Base-by-base conservation (phyloP, 129 eudicot species). In the Arctium minus region DNA sequence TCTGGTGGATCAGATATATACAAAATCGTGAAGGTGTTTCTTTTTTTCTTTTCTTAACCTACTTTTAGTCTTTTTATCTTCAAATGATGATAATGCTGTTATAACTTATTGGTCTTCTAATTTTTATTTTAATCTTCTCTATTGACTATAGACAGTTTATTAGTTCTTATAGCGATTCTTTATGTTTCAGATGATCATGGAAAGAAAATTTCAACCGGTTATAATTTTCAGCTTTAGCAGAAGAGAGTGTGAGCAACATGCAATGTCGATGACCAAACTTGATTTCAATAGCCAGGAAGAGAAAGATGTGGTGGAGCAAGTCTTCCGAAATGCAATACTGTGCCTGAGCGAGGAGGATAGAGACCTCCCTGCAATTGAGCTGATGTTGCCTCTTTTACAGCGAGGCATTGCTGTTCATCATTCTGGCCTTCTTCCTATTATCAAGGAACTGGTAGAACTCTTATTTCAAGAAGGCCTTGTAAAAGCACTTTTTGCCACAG, bases 401-500 rank as follows among this genome's bases (percentile, higher is more conserved):
- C 85, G 99, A 83, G 99, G 99, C 84, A 93, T 96, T 90, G 99
- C 99, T 84, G 99, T 96, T 88, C 99, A 96, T 85, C 99, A 96
- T 83, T 96, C 99, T 79, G 99, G 99, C 36, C 97, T 96, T 82
- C 98, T 96, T 67, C 99, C 99, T 32, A 90, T 96, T 64, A 93
- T 96, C 62, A 96, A 96, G 80, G 99, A 96, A 85, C 88, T 96
- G 76, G 99, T 96, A n/a, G 99, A 93, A 76, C 94, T 96, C 75
- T 88, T 96, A 69, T 96, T 96, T 68, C 99, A 96, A 89, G 99
- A 96, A 90, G 99, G 99, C 80, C 96, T 96, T 50, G 97, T 96
- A 13, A 96, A 96, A 86, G 99, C 99, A 50, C 90, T 96, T 30
- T 96, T 96, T 88, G 99, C 99, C 88, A 96, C 99, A 27, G 99